Base-by-base conservation (phyloP, 2,329 filamentous ascomycete species). In the Calonectria ilicicola region DNA sequence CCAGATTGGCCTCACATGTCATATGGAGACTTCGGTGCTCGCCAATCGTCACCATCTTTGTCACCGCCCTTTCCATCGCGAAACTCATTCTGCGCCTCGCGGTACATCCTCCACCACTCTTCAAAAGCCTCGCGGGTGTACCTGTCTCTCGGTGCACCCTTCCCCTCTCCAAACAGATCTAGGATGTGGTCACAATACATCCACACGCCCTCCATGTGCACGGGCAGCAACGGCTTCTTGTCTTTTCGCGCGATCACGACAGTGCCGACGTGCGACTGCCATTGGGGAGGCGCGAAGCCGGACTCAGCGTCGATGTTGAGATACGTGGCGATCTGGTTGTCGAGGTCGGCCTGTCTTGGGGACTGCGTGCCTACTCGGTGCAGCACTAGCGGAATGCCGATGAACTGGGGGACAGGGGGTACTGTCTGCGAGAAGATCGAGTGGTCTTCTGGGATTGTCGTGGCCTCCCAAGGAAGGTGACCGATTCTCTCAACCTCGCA, bases 221-320 rank as follows among this genome's bases (percentile, higher is more conserved):
- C 58, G 1, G 42, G 67, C 15, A 42, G 67, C 58, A 73, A 60
- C 58, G 64, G 46, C 70, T 72, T 70, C 56, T 42, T 51, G 35
- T 72, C 70, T 44, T 72, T 72, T 8, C 70, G 70, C 21, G 70
- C 70, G 19, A 70, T 63, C 9, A 72, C 5, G 21, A 67, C 62
- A 19, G 66, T 70, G 44, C 70, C 67, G 46, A 73, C 40, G 27
- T 67, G 32, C 14, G 67, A 67, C 40, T 67, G 71, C 71, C 71
- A 73, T 6, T 9, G 27, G 26, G 49, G 67, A 29, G 64, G 67
- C 47, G 47, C 67, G 29, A 70, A 67, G 29, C 70, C 67, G 9
- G 38, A 63, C 2, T 69, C 63, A 9, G 38, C 21, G 10, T 72
- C 44, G n/a, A 72, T 72, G 46, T 72, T 65, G 42, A 72, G 70